These are phyloP conservation scores for Kazachstania taianensis DNA, from an alignment of 805 yeast species.

Conservation along the genomic window DNA sequence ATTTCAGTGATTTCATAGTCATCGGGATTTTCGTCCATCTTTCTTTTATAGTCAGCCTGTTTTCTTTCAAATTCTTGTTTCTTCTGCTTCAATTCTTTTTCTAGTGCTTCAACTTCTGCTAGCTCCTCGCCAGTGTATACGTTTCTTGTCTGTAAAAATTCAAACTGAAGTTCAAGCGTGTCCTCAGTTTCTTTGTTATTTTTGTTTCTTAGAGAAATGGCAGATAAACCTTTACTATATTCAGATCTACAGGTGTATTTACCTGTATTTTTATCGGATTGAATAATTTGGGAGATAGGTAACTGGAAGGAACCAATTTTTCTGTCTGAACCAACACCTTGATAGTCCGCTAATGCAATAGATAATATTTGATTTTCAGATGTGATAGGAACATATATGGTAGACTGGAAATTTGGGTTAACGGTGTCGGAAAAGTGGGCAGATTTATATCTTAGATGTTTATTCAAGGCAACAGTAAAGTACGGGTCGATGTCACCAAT, in stretches of 20 bases:
- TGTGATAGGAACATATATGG: constrained; percentile 48
- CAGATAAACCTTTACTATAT: constrained; percentile 32
- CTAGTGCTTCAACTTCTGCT: constrained; percentile 35
- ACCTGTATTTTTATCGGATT: constrained; percentile 33
- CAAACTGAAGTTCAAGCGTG: constrained; percentile 40
- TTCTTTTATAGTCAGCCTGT: constrained; percentile 40
- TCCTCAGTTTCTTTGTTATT: constrained; percentile 42
- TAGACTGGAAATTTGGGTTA: constrained; percentile 52
- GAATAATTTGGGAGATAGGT: constrained; percentile 38
- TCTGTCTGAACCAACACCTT: constrained; percentile 53
- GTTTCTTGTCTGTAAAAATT: constrained; percentile 58
- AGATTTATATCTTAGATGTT: constrained; percentile 47
- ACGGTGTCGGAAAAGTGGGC: constrained; percentile 41
- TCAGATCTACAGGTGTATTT: constrained; percentile 43
- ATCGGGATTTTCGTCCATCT: constrained; percentile 46
- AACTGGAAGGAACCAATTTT: constrained; percentile 49
- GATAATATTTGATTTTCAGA: constrained; percentile 51
- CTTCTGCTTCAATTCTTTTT: constrained; percentile 31
- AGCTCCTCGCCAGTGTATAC: constrained; percentile 52
- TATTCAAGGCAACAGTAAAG: constrained; percentile 48
- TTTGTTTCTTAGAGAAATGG: constrained; percentile 24
- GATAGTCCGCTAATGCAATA: constrained; percentile 57
- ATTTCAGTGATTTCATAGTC: constrained; percentile 54
- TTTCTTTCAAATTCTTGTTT: constrained; percentile 32
- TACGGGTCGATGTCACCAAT: constrained; percentile 74